These are phyloP conservation scores for Colletotrichum sp. DNA, from an alignment of 2,329 filamentous ascomycete species.

Conservation along the genomic window DNA sequence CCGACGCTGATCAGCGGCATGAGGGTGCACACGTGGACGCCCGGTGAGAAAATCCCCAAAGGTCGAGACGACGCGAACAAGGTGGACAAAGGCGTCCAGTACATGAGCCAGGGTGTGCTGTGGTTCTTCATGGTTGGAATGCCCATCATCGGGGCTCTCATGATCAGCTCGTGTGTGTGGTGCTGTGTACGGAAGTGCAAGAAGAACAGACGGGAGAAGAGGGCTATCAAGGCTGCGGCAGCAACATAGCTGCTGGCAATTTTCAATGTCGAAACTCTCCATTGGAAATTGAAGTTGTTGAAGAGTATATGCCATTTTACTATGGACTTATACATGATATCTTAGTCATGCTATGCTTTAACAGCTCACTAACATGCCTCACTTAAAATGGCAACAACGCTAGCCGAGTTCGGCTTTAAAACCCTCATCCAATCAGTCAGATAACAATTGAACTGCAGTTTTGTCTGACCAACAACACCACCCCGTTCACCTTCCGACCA, in stretches of 20 bases:
- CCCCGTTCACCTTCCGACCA: not conserved
- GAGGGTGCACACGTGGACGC: not conserved
- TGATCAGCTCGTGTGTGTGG: conserved; percentile 1
- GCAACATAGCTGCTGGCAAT: too few species aligned
- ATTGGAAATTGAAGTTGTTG: not conserved
- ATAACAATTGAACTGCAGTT: not conserved
- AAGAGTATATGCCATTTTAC: not conserved
- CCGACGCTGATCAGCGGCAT: conserved; percentile 8
- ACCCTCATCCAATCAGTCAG: not conserved
- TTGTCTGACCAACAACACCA: not conserved
- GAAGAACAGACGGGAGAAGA: not conserved
- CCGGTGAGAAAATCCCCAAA: conserved; percentile 3
- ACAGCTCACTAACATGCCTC: not conserved
- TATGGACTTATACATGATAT: not conserved
- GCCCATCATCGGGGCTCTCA: not conserved
- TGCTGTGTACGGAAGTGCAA: conserved; percentile 8
- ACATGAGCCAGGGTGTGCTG: not conserved
- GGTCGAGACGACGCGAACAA: not conserved
- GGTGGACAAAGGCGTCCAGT: not conserved
- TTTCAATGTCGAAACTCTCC: too few species aligned
- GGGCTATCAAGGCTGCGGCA: not conserved
- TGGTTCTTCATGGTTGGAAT: conserved; percentile 3
- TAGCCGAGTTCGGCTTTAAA: not conserved
- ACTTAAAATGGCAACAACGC: not conserved
- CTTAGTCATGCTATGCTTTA: not conserved